Conservation (phyloP, 2,329 filamentous ascomycete genomes). For the Monilinia fructicola region DNA sequence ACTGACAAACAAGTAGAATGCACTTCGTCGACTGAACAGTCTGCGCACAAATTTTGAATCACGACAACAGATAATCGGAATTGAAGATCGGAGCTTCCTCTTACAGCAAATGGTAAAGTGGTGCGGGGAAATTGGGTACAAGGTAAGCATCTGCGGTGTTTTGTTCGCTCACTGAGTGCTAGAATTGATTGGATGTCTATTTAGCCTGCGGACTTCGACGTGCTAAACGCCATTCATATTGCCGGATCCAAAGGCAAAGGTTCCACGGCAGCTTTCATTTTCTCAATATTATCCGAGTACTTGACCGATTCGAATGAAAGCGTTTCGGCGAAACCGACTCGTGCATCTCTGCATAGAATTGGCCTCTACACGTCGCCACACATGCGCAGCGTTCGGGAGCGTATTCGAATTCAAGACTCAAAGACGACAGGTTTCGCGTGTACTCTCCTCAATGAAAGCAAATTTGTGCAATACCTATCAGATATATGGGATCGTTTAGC, state of each 20-base stretch:
- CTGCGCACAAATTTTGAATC: constrained; percentile 3
- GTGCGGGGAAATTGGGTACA: background rate
- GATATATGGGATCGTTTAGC: background rate
- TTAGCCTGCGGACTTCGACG: background rate
- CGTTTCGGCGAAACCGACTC: background rate
- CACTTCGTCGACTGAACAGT: background rate
- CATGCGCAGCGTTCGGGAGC: background rate
- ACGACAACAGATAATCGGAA: background rate
- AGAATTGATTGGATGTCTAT: background rate
- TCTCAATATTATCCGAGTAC: background rate
- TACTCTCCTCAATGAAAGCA: background rate
- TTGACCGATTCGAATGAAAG: background rate
- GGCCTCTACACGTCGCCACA: background rate
- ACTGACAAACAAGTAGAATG: background rate
- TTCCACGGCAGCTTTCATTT: background rate
- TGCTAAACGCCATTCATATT: background rate
- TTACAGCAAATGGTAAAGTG: background rate
- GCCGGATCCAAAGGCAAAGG: constrained; percentile 9
- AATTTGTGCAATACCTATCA: background rate
- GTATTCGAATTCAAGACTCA: background rate
- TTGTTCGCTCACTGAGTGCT: background rate
- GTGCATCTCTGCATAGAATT: background rate
- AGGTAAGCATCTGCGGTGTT: background rate
- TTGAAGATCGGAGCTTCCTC: background rate
- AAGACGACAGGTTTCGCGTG: background rate